Percentiles rank a stretch among this genome's conserved stretches.
phyloP scores from a whole-genome alignment of 192 early-diverging fungal species.

The Linnemannia hyalina region DNA sequence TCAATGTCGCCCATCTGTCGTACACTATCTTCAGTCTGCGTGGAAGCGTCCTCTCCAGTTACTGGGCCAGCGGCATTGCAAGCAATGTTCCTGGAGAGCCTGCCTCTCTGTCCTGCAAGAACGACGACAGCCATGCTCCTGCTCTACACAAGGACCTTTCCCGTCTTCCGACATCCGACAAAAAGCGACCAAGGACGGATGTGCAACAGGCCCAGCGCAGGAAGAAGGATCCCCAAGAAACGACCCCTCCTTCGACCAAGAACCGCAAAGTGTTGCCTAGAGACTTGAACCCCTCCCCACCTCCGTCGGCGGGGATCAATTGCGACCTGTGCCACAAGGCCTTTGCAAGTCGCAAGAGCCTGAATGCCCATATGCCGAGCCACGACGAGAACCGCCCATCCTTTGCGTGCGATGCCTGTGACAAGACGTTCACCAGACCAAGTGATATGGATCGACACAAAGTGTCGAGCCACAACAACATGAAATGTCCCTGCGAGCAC shows the following conservation, averaged over 20 bases:
- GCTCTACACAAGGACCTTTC: background rate
- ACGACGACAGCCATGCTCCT: background rate
- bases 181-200: background rate
- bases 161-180: background rate
- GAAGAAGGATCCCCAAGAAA: background rate
- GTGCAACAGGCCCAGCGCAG: background rate
- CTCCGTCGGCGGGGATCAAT: background rate
- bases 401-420: background rate
- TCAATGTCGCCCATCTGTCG: background rate
- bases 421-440: background rate
- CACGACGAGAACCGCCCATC: background rate
- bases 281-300: background rate
- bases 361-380: background rate
- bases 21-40: background rate
- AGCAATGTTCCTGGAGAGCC: background rate
- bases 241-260: background rate
- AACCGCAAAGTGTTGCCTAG: background rate
- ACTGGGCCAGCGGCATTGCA: background rate
- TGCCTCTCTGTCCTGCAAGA: background rate
- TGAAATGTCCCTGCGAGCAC: background rate
- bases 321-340: background rate
- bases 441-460: background rate
- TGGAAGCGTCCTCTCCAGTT: background rate
- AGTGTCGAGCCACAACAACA: background rate
- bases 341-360: background rate